Evolutionary conservation across 768 basidiomycete species (phyloP), one percentile per base, ranked within the genome.

Genomic region (Kwoniella mangroviensis): DNA sequence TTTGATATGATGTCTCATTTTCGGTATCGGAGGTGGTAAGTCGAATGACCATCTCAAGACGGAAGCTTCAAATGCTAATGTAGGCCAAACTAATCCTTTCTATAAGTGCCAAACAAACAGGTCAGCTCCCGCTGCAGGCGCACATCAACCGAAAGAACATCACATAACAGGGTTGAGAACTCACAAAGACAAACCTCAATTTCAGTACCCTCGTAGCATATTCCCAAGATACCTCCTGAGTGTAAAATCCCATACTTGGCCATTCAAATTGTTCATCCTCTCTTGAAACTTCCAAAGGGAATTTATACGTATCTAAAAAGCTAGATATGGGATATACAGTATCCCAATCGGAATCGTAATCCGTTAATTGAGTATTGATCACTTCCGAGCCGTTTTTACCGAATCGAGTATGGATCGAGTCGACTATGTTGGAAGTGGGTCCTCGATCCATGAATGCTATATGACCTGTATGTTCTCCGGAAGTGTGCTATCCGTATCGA

Each of bases 1-100:
- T 79, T 94, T 97, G 84, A 98, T 88, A 75, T 94, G 92, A 78
- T 98, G 96, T 9, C 94, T 87, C 7, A 87, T 87, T 73, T 86
- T 85, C 67, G 92, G 91, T 63, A 88, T 83, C 0, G 93, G 92
- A 1, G 96, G 94, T 65, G 88, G 87, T 71, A 89, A 85, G 72
- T 93, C 91, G 45, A 94, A 85, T 17, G 88, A 89, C 95, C 95
- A 98, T 63, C 87, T 83, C 9, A 95, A 82, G 15, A 98, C 92
- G 69, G 95, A 90, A 0, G 93, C 95, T 59, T 95, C 91, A 78
- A 98, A 97, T 0, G 94, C 91, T 64, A 98, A 87, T 4, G 92
- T 93, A 89, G 75, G 52, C 65, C 64, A 64, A 41, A 57, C 42
- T 15, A 81, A 61, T 17, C 73, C 78, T 49, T 71, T 71, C 78